Base-by-base conservation (phyloP, 83 land plant species). In the Picea mariana region DNA sequence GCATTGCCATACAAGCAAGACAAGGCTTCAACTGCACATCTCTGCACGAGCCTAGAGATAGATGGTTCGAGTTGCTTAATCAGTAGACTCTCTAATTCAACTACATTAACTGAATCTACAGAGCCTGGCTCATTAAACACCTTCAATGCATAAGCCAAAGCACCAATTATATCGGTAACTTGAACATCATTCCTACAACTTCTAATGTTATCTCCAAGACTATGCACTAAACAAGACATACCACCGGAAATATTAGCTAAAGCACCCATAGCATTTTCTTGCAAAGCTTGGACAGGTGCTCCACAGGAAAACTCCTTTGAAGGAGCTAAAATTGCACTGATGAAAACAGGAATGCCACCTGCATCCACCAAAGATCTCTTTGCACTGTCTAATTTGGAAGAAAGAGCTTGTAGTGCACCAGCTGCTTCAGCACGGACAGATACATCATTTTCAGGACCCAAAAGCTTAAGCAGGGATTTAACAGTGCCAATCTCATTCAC, bases 221-320 rank as follows among this genome's bases (percentile, higher is more conserved):
- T 85, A 34, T 84, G 44, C 58, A 95, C 88, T 12, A 95, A 78
- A 38, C 83, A 31, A 77, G 93, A 80, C 86, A 91, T 86, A 13
- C 98, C 94, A 67, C 94, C 94, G 69, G 79, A 90, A 42, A 95
- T 90, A 78, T 93, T 91, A 52, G 95, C 92, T 71, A 95, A 81
- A 6, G 96, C 94, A 77, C 82, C 75, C 80, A 90, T 87, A 11
- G 97, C 90, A 90, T 89, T 86, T 40, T 81, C 83, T 80, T 95
- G 98, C 42, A 95, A 86, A 24, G 84, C 84, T 63, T 87, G 88
- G 71, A 89, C 90, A 83, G 59, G 67, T 68, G 81, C 86, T 11
- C 97, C 97, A 81, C 89, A 93, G 89, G 91, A 85, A 77, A 84
- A 86, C 81, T 95, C 98, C 81, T 93, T 95, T n/a, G 96, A 95